Evolutionary conservation across 805 yeast genomes (phyloP).

Genomic region (Saccharomycopsis sp.): DNA sequence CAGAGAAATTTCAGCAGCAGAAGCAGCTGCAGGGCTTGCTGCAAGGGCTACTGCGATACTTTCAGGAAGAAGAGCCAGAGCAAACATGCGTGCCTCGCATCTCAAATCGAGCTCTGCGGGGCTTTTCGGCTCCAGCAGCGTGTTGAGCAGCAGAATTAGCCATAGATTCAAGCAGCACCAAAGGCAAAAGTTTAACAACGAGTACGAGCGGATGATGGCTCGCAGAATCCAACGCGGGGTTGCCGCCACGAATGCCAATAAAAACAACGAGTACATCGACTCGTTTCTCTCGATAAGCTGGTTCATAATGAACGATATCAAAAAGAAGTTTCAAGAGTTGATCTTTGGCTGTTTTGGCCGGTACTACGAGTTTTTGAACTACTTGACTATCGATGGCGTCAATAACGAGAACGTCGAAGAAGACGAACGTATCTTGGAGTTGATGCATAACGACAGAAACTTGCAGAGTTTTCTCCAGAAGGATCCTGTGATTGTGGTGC

Average conservation of each 20-base stretch:
- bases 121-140: neutral
- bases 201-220: neutral
- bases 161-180: neutral
- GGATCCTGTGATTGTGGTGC: neutral
- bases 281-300: constrained; percentile 17
- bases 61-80: neutral
- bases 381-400: neutral
- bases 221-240: neutral
- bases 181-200: neutral
- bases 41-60: neutral
- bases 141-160: neutral
- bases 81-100: too few relatives aligned
- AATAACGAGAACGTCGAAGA: neutral
- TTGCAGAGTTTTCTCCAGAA: neutral
- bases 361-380: constrained; percentile 4
- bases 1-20: too few relatives aligned
- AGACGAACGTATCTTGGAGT: neutral
- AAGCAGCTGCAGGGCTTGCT: too few relatives aligned
- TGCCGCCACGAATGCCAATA: neutral
- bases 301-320: constrained; percentile 14
- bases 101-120: neutral
- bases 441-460: neutral
- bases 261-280: neutral
- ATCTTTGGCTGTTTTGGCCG: constrained; percentile 1
- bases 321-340: constrained; percentile 12